Base-by-base conservation (phyloP, 179 eudicot species). In the Silene vulgaris region DNA sequence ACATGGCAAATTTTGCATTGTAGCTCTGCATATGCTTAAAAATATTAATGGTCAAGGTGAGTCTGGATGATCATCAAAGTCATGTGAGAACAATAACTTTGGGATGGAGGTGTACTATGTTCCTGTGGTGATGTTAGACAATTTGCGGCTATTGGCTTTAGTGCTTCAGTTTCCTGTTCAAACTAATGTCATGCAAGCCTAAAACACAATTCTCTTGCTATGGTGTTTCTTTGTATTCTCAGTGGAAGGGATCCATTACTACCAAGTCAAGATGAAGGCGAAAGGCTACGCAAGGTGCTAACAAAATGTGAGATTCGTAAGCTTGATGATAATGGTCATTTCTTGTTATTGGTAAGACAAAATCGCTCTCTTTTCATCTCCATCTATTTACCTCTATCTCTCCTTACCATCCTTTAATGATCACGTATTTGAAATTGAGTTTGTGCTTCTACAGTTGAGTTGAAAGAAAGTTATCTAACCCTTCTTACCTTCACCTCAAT, bases 231-330 rank as follows among this genome's bases (percentile, higher is more conserved):
- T 40, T 75, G 71, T 28, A 45, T 52, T 35, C 32, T 74, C 82
- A 91, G 97, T 84, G 95, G 91, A 74, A 85, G 78, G 78, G 95
- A 91, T 83, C 75, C 74, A 76, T 75, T 91, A 43, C 74, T 91
- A 69, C 97, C 93, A 56, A 91, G 90, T 76, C 74, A 50, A 74
- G 89, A 91, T 72, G 97, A 91, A 88, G 89, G 89, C 63, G 84
- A 89, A 84, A 86, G 94, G 80, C 92, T 91, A 78, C 74, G 76
- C 57, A 35, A 37, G 21, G 13, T 85, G 64, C 82, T 91, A 61
- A 87, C 85, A 69, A 86, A 84, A 26, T 89, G 91, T 79, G 85
- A 89, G 77, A 80, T 88, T 70, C 93, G 97, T 30, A 81, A 43
- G 72, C 87, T 88, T 69, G 76, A 74, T 63, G 86, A 88, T 76